Base-by-base conservation (phyloP, 305 asterid species). In the Plantago coronopus region DNA sequence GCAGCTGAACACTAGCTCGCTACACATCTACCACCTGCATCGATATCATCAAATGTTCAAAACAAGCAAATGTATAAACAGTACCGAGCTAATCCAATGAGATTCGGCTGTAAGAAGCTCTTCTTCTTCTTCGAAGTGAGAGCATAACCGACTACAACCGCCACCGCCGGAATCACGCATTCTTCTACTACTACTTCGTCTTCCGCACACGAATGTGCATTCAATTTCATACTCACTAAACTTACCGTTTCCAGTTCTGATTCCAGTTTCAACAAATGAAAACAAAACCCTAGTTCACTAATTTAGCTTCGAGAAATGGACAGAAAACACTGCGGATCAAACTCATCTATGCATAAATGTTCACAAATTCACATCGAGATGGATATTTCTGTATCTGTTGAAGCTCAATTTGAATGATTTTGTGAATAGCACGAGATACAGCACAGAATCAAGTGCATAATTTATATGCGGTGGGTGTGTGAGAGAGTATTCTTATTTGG, bases 91-190 rank as follows among this genome's bases (percentile, higher is more conserved):
- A 81, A 73, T 16, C 65, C 71, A 55, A 81, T 76, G 56, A 83
- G 72, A 61, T 75, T 73, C 22, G 82, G 79, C 73, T 83, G 82
- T 71, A 83, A 68, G 68, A 83, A 83, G 72, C 91, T 83, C 74
- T 72, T 78, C 70, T 66, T 68, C 72, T 83, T 83, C 79, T 83
- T 81, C 2, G 81, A 77, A 62, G 91, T 81, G 59, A 83, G 83
- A 64, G 87, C 87, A 66, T 81, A 77, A 17, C 91, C 91, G 57
- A 83, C 87, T 31, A 73, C 73, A 53, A 81, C 66, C 63, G 62
- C 69, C 66, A 59, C 47, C 68, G 76, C 46, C 62, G 71, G 65
- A 63, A 43, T 54, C 61, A 65, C 59, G 63, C 18, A 60, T 61
- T 63, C 71, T 17, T 59, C 79, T n/a, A 2, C 29, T 62, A 51